Conservation (phyloP, 805 yeast genomes). For the Pichia membranifaciens region DNA sequence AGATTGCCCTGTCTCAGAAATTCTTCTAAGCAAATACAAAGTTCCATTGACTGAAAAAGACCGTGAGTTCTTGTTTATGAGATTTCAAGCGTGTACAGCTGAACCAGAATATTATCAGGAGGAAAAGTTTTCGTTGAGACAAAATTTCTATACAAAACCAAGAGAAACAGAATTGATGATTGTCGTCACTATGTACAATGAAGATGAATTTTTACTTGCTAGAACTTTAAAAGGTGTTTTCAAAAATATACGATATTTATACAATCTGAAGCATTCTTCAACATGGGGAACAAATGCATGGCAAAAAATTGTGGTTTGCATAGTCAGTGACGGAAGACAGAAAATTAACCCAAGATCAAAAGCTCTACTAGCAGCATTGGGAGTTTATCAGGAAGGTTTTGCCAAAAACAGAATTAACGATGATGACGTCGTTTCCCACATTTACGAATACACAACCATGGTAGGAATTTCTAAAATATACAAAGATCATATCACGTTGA, state of each 20-base stretch:
- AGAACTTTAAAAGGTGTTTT: constrained; percentile 87
- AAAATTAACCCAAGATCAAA: constrained; percentile 75
- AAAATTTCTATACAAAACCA: constrained; percentile 68
- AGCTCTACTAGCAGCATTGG: constrained; percentile 77
- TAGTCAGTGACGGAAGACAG: constrained; percentile 88
- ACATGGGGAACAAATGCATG: constrained; percentile 95
- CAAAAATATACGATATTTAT: constrained; percentile 74
- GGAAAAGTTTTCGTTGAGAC: constrained; percentile 74
- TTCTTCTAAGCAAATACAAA: constrained; percentile 48
- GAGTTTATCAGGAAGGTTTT: constrained; percentile 92
- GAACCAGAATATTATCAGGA: constrained; percentile 68
- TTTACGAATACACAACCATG: constrained; percentile 90
- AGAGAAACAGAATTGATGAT: constrained; percentile 81
- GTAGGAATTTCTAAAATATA: constrained; percentile 71
- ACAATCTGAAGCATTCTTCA: constrained; percentile 53
- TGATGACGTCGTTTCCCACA: constrained; percentile 73
- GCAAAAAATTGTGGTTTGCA: constrained; percentile 87
- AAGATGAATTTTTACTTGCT: constrained; percentile 74
- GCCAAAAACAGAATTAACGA: constrained; percentile 89
- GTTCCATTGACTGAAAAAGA: constrained; percentile 37
- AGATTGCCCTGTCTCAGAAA: constrained; percentile 83
- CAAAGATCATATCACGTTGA: constrained; percentile 54
- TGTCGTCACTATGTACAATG: constrained; percentile 87
- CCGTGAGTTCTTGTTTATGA: constrained; percentile 74
- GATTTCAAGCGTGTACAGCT: constrained; percentile 92